Conservation (phyloP, 768 basidiomycete species). For the Sutorius australiensis region DNA sequence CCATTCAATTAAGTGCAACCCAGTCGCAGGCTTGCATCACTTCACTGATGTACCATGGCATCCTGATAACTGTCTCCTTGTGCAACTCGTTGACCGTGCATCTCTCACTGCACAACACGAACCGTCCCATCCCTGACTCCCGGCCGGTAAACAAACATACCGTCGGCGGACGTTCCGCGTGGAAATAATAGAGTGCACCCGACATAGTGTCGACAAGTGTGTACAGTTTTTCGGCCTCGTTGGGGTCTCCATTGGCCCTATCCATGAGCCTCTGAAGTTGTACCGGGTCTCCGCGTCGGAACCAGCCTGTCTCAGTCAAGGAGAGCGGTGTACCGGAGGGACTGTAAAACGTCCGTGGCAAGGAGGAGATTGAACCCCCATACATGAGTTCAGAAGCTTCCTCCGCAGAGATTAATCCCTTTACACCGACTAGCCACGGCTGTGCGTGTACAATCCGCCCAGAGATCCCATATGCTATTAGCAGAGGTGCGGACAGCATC, state of each 20-base stretch:
- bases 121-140: constrained; percentile 21
- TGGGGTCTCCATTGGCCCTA: too few species aligned
- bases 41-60: constrained; percentile 18
- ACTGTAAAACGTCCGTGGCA: constrained; percentile 18
- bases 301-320: background rate
- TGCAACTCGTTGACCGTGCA: constrained; percentile 19
- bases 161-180: constrained; percentile 17
- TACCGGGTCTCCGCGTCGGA: constrained; percentile 17
- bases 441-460: constrained; percentile 17
- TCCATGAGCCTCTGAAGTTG: background rate
- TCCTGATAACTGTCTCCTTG: constrained; percentile 25
- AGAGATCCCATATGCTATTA: constrained; percentile 14
- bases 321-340: constrained; percentile 17
- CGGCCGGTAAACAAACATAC: constrained; percentile 22
- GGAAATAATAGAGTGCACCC: constrained; percentile 23
- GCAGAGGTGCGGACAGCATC: constrained; percentile 10
- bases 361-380: constrained; percentile 4
- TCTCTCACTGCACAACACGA: constrained; percentile 20
- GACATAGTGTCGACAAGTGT: constrained; percentile 24
- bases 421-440: constrained; percentile 25
- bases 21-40: constrained; percentile 23
- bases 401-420: constrained; percentile 23
- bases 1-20: constrained; percentile 17
- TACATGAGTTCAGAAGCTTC: constrained; percentile 15
- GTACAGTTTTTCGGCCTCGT: constrained; percentile 12